Percentiles rank a stretch among this genome's conserved stretches.
Conservation (phyloP, 2,329 filamentous ascomycete genomes). For the Thielaviopsis euricoi region DNA sequence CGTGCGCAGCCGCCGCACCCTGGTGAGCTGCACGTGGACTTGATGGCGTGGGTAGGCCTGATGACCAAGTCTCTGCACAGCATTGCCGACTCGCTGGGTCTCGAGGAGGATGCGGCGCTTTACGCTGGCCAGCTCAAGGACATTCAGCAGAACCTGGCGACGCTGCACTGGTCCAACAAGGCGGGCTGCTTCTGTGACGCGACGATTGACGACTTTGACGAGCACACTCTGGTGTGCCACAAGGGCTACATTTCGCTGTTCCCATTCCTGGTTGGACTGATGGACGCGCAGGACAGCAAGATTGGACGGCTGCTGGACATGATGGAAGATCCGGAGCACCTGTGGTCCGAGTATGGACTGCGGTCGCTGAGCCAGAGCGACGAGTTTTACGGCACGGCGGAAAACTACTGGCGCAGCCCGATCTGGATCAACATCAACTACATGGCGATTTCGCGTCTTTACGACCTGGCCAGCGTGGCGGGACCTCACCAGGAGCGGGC, state of each 20-base stretch:
- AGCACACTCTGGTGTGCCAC: constrained; percentile 78
- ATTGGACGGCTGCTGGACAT: constrained; percentile 62
- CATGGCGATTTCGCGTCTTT: constrained; percentile 32
- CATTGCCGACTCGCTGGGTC: constrained; percentile 59
- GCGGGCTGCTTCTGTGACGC: constrained; percentile 82
- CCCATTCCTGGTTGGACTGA: constrained; percentile 72
- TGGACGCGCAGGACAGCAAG: constrained; percentile 56
- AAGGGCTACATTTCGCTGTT: constrained; percentile 92
- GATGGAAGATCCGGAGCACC: constrained; percentile 61
- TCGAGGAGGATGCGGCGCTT: constrained; percentile 58
- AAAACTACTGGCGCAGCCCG: constrained; percentile 95
- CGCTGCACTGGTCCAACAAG: constrained; percentile 79
- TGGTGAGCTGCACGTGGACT: constrained; percentile 84
- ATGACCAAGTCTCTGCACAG: constrained; percentile 77
- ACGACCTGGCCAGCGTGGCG: constrained; percentile 24
- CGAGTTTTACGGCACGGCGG: constrained; percentile 69
- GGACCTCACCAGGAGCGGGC: constrained; percentile 57
- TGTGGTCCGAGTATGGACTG: constrained; percentile 86
- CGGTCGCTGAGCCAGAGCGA: constrained; percentile 75
- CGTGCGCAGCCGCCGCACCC: constrained; percentile 86
- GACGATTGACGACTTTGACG: constrained; percentile 88
- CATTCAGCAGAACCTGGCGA: constrained; percentile 73
- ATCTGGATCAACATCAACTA: constrained; percentile 98
- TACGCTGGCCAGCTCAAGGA: constrained; percentile 57
- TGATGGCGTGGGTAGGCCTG: constrained; percentile 95